Evolutionary conservation across 495 filamentous ascomycete species (phyloP), one percentile per base, ranked within the genome.

Genomic region (Amniculicola lignicola): DNA sequence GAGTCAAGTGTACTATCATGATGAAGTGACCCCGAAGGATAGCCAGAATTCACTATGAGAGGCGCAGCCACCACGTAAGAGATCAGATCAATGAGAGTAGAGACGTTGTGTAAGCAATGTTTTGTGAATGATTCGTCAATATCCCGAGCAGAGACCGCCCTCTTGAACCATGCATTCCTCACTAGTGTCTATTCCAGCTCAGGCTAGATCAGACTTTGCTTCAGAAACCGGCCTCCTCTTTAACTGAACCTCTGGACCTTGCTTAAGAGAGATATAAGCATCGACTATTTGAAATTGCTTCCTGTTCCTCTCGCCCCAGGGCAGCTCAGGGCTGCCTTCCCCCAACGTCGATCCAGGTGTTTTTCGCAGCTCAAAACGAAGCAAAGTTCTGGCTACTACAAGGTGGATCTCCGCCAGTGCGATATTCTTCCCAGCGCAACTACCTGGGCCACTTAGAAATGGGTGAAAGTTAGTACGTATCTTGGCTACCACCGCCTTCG

Each of bases 341-440:
- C 29, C 29, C 29, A 33, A 33, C 9, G 29, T 33, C 29, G 29
- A 33, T 33, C 29, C 29, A 9, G 29, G 29, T 33, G 29, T 33
- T 33, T 33, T 40, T 18, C 45, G 43, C 10, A 57, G 16, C n/a
- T 57, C 53, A 10, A 57, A 70, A 63, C 37, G 59, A 46, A 6
- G 62, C 33, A 19, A 67, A 64, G 33, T 51, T 15, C 28, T 51
- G 18, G 31, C 47, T 16, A 39, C 47, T 18, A 51, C 31, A 9
- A 51, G 35, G 11, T 36, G 22, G 48, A 75, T 69, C n/a, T 57
- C 54, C 19, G 41, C 28, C 4, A 43, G 46, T 10, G 54, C 51
- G 52, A 63, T 19, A 21, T 33, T 35, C 19, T 51, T 57, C 29
- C 55, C 59, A n/a, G 50, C 31, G 36, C 59, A 60, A 19, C 40